Percentiles rank a stretch among this genome's conserved stretches.
phyloP scores from a whole-genome alignment of 2,329 filamentous ascomycete genomes.

The Neofusicoccum sp. region DNA sequence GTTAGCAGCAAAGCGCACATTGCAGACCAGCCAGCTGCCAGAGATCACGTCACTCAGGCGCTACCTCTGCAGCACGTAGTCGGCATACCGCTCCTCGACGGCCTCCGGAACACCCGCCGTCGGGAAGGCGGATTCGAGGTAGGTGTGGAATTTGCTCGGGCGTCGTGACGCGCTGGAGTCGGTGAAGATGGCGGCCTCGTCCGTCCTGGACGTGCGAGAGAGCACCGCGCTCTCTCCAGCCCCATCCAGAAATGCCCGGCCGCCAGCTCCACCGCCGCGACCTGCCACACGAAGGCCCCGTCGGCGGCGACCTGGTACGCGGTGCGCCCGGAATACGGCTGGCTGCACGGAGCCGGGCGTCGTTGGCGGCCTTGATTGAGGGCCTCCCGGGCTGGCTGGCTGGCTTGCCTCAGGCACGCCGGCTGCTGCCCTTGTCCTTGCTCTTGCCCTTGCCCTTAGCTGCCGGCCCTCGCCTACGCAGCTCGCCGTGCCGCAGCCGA shows the following conservation, averaged over 20 bases:
- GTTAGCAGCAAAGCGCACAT: background rate
- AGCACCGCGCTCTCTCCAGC: constrained; percentile 31
- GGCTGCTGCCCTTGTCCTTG: no score
- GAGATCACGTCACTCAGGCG: background rate
- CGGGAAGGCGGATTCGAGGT: background rate
- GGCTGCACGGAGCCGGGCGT: constrained; percentile 16
- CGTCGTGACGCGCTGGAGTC: constrained; percentile 25
- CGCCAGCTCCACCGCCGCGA: constrained; percentile 36
- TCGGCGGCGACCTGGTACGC: constrained; percentile 38
- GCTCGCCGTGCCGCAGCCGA: constrained; percentile 17
- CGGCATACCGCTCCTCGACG: background rate
- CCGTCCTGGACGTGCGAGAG: constrained; percentile 38
- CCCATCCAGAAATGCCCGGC: constrained; percentile 38
- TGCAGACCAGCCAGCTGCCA: background rate
- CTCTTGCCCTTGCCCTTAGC: constrained; percentile 25
- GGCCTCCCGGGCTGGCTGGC: constrained; percentile 20
- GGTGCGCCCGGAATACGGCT: constrained; percentile 30
- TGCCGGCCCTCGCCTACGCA: constrained; percentile 23
- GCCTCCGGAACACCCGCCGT: background rate
- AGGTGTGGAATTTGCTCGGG: constrained; percentile 24
- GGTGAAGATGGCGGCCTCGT: constrained; percentile 37
- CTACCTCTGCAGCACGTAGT: background rate
- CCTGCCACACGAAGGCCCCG: constrained; percentile 35
- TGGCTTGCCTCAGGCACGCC: constrained; percentile 31
- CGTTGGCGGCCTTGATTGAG: constrained; percentile 33